Conservation (phyloP, 352 stramenopile genomes). For the Globisporangium uncinulatum region DNA sequence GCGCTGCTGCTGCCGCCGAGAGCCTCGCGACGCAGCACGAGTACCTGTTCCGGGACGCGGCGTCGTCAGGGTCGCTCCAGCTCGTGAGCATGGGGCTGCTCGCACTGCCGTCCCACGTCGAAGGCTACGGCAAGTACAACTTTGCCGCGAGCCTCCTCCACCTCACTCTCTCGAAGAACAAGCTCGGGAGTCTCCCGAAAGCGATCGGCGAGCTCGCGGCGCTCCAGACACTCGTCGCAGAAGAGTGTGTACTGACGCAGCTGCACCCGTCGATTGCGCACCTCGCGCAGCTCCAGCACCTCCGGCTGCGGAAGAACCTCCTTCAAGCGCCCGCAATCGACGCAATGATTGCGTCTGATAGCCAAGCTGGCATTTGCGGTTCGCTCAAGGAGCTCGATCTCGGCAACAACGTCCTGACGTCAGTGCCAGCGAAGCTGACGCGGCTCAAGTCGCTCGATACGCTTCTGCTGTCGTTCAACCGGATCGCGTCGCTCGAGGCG, state of each 20-base stretch:
- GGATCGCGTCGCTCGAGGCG: constrained; percentile 38
- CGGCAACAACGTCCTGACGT: constrained; percentile 56
- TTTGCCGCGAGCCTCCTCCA: constrained; percentile 49
- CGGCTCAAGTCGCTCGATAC: constrained; percentile 55
- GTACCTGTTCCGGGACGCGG: constrained; percentile 64
- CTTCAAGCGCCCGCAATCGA: constrained; percentile 51
- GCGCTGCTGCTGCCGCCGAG: constrained; percentile 8
- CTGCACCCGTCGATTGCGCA: constrained; percentile 46
- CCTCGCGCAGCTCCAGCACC: constrained; percentile 45
- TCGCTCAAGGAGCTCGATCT: constrained; percentile 71
- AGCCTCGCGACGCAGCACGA: constrained; percentile 28
- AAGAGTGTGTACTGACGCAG: constrained; percentile 55
- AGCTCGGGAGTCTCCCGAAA: constrained; percentile 33
- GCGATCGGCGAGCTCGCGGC: constrained; percentile 46
- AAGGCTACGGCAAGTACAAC: constrained; percentile 36
- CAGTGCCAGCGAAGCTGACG: constrained; percentile 35
- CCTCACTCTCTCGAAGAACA: constrained; percentile 71
- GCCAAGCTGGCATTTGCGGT: constrained; percentile 22
- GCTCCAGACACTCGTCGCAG: constrained; percentile 59
- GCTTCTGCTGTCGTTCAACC: constrained; percentile 66
- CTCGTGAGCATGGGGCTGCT: constrained; percentile 52
- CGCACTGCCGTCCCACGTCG: constrained; percentile 31
- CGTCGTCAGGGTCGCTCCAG: constrained; percentile 45
- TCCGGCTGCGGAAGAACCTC: constrained; percentile 74
- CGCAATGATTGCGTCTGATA: constrained; percentile 24